These are phyloP conservation scores for Lycium ferocissimum DNA, from an alignment of 257 asterid species.

Conservation along the genomic window DNA sequence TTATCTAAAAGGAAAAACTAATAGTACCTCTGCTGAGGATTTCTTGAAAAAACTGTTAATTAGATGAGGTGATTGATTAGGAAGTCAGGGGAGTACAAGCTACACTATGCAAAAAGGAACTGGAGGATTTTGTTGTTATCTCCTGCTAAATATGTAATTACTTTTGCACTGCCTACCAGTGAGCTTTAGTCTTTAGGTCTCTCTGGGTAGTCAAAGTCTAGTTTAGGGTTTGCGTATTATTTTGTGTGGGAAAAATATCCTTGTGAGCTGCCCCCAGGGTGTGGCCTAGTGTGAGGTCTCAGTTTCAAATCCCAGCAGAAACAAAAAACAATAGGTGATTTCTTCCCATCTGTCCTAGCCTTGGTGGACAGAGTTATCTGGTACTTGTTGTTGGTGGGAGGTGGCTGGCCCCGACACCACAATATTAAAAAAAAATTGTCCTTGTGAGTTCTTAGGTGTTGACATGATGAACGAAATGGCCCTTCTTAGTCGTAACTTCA, in stretches of 20 bases:
- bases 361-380: too few species aligned
- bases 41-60: background rate
- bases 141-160: background rate
- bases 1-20: background rate
- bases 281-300: too few species aligned
- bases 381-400: too few species aligned
- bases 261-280: background rate
- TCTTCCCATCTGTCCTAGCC: too few species aligned
- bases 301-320: too few species aligned
- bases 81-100: background rate
- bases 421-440: background rate
- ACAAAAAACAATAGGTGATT: too few species aligned
- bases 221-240: background rate
- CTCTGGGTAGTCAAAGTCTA: background rate
- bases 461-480: background rate
- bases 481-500: background rate
- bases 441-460: background rate
- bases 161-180: background rate
- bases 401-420: too few species aligned
- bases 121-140: background rate
- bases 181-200: background rate
- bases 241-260: background rate
- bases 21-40: background rate
- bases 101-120: background rate
- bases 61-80: background rate